Evolutionary conservation across 345 rosid genomes (phyloP).

Genomic region (Dimocarpus longan): DNA sequence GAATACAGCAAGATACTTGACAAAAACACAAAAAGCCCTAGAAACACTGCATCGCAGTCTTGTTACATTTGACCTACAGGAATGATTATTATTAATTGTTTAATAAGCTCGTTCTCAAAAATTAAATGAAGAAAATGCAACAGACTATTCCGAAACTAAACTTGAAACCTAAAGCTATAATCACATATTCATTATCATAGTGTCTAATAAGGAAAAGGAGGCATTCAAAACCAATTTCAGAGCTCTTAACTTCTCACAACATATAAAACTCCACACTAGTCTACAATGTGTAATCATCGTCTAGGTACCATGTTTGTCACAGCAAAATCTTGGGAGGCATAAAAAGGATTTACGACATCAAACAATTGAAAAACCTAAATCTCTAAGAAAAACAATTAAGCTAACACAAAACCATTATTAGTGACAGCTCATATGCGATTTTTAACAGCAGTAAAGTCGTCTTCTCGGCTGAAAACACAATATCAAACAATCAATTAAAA

Average conservation of each 20-base stretch:
- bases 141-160: background rate
- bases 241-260: background rate
- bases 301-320: background rate
- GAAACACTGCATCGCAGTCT: background rate
- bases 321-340: background rate
- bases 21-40: background rate
- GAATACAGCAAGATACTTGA: no score
- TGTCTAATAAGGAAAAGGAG: background rate
- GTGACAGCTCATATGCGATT: background rate
- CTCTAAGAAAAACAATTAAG: background rate
- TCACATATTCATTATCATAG: background rate
- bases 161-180: background rate
- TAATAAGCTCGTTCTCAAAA: background rate
- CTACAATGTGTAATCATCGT: background rate
- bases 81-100: background rate
- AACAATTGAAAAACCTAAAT: background rate
- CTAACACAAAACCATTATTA: background rate
- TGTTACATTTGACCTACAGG: background rate
- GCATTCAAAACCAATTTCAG: background rate
- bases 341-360: background rate
- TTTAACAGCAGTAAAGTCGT: background rate
- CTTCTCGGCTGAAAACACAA: constrained; percentile 15
- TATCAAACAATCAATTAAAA: constrained; percentile 6
- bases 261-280: background rate
- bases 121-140: background rate